Base-by-base conservation (phyloP, 208 protist species). In the Blechomonas ayalai region DNA sequence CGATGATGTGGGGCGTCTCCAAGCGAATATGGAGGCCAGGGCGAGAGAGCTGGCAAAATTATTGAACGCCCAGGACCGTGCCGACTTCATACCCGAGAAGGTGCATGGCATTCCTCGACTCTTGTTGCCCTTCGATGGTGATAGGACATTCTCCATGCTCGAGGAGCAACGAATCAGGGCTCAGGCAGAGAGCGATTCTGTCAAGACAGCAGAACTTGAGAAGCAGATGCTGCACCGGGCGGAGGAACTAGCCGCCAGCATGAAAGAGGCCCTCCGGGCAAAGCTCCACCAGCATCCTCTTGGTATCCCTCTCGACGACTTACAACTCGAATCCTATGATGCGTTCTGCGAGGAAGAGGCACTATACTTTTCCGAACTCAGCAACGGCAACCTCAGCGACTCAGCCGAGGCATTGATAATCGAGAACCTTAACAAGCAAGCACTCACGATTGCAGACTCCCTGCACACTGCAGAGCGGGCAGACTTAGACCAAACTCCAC, bases 81-180 rank as follows among this genome's bases (percentile, higher is more conserved):
- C 43, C 0, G 53, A 45, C 20, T 78, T 72, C 42, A 33, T 82
- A 24, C 46, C 68, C 2, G 39, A 61, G 15, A 40, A 55, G n/a
- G 55, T 73, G 10, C 55, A 63, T 9, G 75, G 75, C 39, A 45
- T 88, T 29, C 59, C 75, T 20, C 38, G 79, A 8, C 40, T 23
- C 16, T 28, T 50, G 13, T 51, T 91, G 16, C 48, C 50, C 32
- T 62, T 91, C 7, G 74, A 83, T 46, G 43, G 51, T 8, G 72
- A 91, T 43, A 50, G 51, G 10, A 49, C 38, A 47, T 88, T 85
- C 46, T 38, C 26, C 20, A 33, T 25, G 12, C 28, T 78, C 36
- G 68, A 81, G 52, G 28, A 61, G 16, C 55, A 56, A 39, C 59
- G 68, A 26, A 59, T 66, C 10, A 53, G 25, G 28, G 24, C 60